Base-by-base conservation (phyloP, 2,329 filamentous ascomycete genomes). In the Paraconiothyrium sp. region DNA sequence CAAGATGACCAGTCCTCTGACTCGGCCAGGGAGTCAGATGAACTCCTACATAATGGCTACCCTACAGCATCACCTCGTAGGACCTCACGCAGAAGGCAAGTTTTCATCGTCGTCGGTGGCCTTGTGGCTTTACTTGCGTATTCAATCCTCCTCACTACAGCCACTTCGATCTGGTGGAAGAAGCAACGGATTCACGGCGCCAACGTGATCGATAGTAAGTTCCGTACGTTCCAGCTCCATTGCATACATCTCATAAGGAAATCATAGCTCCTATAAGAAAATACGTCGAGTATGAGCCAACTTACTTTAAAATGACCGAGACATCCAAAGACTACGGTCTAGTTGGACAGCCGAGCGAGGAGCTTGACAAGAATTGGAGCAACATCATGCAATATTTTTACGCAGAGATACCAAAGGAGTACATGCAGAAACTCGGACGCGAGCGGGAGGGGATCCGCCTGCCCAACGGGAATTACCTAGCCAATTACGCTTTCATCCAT, bases 401-500 rank as follows among this genome's bases (percentile, higher is more conserved):
- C 39, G 51, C 51, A 24, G 51, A 54, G n/a, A 54, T 54, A 44
- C 51, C 51, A 7, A 54, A 54, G 27, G 51, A 54, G 24, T 54
- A 54, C 39, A 54, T 54, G 51, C n/a, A 54, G 8, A 54, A 54
- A 27, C 51, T 54, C 16, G 51, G 37, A 22, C 51, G 51, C 13
- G 22, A 22, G 9, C 32, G 34, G 24, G 51, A 54, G 51, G 51
- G 51, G 13, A 54, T 54, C 22, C 51, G 51, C 14, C 14, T 54
- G 27, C 51, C 51, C 20, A 54, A 54, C 27, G 51, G 51, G 3
- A 54, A 44, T 16, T 54, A 54, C 27, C 51, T 54, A 8, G 51
- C 51, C 37, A 54, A 54, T 39, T 54, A 54, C 30, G 51, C 51
- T 34, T 54, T 54, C 22, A 54, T 54, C 27, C 51, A 54, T 27